Evolutionary conservation across 768 basidiomycete species (phyloP), one percentile per base, ranked within the genome.

Genomic region (Udeniomyces megalosporus): DNA sequence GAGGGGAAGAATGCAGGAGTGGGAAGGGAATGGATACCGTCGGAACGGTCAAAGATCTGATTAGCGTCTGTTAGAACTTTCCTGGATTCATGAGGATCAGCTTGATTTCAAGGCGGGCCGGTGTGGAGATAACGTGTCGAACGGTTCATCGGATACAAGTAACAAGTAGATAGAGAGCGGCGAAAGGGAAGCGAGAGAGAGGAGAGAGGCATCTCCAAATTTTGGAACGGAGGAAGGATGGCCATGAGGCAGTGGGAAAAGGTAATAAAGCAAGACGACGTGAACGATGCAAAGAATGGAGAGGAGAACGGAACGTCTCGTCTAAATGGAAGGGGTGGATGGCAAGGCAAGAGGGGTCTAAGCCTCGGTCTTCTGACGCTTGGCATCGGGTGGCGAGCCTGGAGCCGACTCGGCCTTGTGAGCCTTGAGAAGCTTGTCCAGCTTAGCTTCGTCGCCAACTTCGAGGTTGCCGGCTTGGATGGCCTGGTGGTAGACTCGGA

Each of bases 401-500:
- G 38, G 35, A 34, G 35, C 54, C 14, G 54, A 56, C 35, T 56
- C 54, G 34, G 53, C 53, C 60, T 32, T 44, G 52, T 57, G 61
- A 35, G 61, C 61, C 20, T 56, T 80, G 67, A 97, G 79, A 34
- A 97, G 78, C 63, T 84, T 80, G 74, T 96, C 91, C 32, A 97
- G 79, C 5, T 88, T 84, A 70, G 86, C 85, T 76, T 84, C 86
- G 76, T 96, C 88, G n/a, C 95, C 91, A 47, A 96, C 85, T 49
- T 82, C 83, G 69, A 99, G 85, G 72, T 88, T 83, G 61, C 95
- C 95, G 42, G 84, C 84, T 71, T 85, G 83, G 73, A 96, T 90
- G 35, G 86, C 90, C 58, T 86, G 85, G 78, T 96, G 91, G 76
- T 95, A 96, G 45, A 97, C 80, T 72, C 95, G 88, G 49, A 99